phyloP scores from a whole-genome alignment of 495 filamentous ascomycete genomes.

The Hapsidospora chrysogenum region DNA sequence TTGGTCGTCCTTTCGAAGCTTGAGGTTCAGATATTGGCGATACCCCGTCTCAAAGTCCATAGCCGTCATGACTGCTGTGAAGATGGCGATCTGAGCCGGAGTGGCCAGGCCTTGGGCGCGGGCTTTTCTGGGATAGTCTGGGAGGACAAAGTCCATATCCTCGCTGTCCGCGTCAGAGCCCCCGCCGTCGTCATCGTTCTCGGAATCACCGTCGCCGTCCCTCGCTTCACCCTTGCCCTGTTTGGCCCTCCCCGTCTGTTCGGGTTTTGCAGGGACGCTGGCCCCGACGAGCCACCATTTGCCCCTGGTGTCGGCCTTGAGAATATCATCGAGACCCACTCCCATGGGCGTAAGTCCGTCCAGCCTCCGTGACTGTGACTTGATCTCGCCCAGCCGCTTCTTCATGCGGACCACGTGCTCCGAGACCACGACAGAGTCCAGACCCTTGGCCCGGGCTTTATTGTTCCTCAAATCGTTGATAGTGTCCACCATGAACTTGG shows the following conservation, averaged over 20 bases:
- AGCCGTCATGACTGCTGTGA: conserved; percentile 78
- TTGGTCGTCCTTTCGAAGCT: conserved; percentile 71
- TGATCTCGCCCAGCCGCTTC: conserved; percentile 41
- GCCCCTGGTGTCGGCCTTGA: conserved; percentile 65
- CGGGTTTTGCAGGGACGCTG: conserved; percentile 20
- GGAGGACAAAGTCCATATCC: conserved; percentile 16
- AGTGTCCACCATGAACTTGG: conserved; percentile 95
- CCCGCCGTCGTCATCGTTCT: conserved; percentile 12
- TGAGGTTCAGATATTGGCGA: conserved; percentile 58
- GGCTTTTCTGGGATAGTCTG: conserved; percentile 21
- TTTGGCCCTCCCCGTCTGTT: conserved; percentile 6
- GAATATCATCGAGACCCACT: conserved; percentile 64
- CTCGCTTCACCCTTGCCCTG: neutral
- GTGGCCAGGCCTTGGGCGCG: conserved; percentile 88
- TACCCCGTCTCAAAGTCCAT: conserved; percentile 73
- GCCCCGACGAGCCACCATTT: conserved; percentile 98
- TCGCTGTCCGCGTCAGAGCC: conserved; percentile 28
- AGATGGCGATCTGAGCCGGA: conserved; percentile 79
- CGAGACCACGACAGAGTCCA: conserved; percentile 42
- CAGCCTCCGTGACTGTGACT: conserved; percentile 51
- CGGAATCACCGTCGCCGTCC: conserved; percentile 10
- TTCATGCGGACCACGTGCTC: conserved; percentile 77
- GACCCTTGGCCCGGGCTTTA: conserved; percentile 55
- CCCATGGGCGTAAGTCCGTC: conserved; percentile 26
- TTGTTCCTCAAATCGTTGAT: conserved; percentile 94